A percentile compares a stretch with the other conserved stretches of the same genome.
Evolutionary conservation across 441 rosid species (phyloP).

Genomic region (Theobroma grandiflorum): DNA sequence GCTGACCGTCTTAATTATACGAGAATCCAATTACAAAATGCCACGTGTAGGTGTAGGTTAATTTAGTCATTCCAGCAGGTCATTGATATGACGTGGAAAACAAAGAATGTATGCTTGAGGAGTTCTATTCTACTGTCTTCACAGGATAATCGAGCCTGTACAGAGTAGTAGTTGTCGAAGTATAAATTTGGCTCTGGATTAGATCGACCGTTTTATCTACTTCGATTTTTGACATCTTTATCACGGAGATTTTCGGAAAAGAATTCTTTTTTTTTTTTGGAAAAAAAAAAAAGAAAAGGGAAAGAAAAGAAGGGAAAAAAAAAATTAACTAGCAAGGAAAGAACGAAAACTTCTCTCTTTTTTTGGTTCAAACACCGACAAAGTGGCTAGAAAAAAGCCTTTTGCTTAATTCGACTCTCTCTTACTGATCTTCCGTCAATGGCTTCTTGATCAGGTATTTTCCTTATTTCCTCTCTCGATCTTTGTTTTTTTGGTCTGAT

Average conservation of each 20-base stretch:
- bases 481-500: background rate
- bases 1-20: background rate
- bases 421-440: slow-evolving; percentile 24
- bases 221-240: slow-evolving; percentile 19
- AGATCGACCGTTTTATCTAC: background rate
- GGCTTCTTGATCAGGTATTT: slow-evolving; percentile 43
- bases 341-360: background rate
- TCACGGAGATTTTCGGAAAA: slow-evolving; percentile 23
- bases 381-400: slow-evolving; percentile 17
- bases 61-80: background rate
- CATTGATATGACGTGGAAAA: background rate
- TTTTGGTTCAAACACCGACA: slow-evolving; percentile 23
- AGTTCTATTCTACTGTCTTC: background rate
- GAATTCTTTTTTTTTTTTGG: background rate
- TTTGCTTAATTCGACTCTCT: slow-evolving; percentile 20
- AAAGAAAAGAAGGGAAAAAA: background rate
- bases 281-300: background rate
- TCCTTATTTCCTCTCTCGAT: background rate
- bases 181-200: background rate
- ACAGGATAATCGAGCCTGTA: background rate
- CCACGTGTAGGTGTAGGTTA: background rate
- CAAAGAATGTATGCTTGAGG: background rate
- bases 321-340: slow-evolving; percentile 11
- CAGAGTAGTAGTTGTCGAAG: background rate
- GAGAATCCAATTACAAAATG: background rate